A percentile compares a stretch with the other conserved stretches of the same genome.
phyloP scores from a whole-genome alignment of 805 yeast genomes.

The Jamesozyma jinghongensis region DNA sequence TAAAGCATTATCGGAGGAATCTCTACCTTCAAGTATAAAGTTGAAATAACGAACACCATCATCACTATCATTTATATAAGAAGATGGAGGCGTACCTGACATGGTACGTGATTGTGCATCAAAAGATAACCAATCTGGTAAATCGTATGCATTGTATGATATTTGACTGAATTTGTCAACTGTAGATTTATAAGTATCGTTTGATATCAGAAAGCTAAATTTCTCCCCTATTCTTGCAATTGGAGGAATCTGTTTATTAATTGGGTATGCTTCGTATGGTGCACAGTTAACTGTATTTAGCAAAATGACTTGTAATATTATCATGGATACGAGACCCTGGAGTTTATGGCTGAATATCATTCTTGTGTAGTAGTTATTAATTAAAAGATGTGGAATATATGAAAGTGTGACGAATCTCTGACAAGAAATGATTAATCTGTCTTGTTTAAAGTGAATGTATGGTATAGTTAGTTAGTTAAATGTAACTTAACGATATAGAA shows the following conservation, averaged over 20 bases:
- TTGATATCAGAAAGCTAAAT: constrained; percentile 59
- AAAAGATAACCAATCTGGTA: constrained; percentile 76
- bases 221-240: constrained; percentile 63
- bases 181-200: constrained; percentile 53
- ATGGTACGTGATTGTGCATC: constrained; percentile 53
- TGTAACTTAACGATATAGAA: no score
- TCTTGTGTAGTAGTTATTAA: no score
- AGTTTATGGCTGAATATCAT: neutral
- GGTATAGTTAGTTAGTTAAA: no score
- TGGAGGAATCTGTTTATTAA: constrained; percentile 69
- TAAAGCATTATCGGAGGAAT: constrained; percentile 40
- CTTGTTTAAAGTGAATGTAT: no score
- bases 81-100: constrained; percentile 52
- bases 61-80: constrained; percentile 13
- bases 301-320: neutral
- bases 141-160: constrained; percentile 43
- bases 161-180: constrained; percentile 36
- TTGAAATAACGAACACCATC: constrained; percentile 40
- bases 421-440: no score
- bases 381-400: no score
- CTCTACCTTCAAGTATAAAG: constrained; percentile 56
- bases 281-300: neutral
- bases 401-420: no score
- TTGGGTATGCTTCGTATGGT: constrained; percentile 29
- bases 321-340: neutral